These are phyloP conservation scores for Alternaria tenuissima DNA, from an alignment of 2,329 filamentous ascomycete genomes.

Conservation along the genomic window DNA sequence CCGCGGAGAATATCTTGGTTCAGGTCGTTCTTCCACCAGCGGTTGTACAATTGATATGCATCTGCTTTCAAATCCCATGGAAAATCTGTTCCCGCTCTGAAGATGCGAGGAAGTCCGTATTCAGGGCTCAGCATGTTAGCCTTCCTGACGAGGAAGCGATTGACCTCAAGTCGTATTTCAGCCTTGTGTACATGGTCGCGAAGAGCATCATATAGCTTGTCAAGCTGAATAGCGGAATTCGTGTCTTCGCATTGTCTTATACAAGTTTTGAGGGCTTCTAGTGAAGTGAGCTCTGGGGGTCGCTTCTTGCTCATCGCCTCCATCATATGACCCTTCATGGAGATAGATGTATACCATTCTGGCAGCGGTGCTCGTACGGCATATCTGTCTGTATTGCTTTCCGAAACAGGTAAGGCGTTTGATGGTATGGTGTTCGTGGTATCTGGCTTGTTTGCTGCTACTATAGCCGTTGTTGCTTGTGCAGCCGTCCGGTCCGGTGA, in stretches of 20 bases:
- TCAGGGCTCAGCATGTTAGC: slow-evolving; percentile 47
- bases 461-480: neutral
- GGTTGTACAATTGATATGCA: slow-evolving; percentile 55
- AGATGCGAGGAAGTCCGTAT: slow-evolving; percentile 53
- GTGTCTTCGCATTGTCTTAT: slow-evolving; percentile 28
- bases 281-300: slow-evolving; percentile 20
- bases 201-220: slow-evolving; percentile 41
- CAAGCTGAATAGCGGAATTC: slow-evolving; percentile 3
- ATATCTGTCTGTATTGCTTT: slow-evolving; percentile 2
- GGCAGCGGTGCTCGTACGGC: slow-evolving; percentile 1
- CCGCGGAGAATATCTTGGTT: slow-evolving; percentile 58
- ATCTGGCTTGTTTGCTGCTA: neutral
- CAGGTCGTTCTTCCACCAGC: slow-evolving; percentile 56
- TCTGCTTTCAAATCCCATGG: slow-evolving; percentile 60
- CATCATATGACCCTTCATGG: neutral
- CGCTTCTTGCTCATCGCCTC: slow-evolving; percentile 22
- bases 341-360: slow-evolving; percentile 27
- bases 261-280: slow-evolving; percentile 37
- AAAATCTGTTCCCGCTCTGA: slow-evolving; percentile 42
- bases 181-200: slow-evolving; percentile 51
- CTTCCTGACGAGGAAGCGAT: slow-evolving; percentile 42
- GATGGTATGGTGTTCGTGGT: neutral
- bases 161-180: slow-evolving; percentile 46
- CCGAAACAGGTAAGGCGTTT: neutral
- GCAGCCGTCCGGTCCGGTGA: neutral